Evolutionary conservation across 768 basidiomycete species (phyloP), one percentile per base, ranked within the genome.

Genomic region (Tulasnella sp.): DNA sequence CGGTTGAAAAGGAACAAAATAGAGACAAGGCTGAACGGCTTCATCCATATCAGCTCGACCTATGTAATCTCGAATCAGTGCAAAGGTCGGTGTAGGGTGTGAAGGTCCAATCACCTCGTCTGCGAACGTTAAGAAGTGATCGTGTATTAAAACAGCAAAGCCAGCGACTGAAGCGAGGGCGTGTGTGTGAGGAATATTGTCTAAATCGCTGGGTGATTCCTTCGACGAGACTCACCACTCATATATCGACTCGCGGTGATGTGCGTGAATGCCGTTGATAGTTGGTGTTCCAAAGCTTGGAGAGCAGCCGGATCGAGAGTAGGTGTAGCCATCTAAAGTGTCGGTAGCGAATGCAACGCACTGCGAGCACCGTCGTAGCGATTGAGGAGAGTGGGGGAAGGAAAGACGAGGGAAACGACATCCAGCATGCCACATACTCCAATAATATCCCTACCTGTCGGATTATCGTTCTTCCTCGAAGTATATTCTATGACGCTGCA

Each of bases 41-140:
- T 46, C 4, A 14, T 55, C 53, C 53, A 55, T 7, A 55, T 55
- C 17, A 55, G 42, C n/a, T 55, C 53, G 27, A 55, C 49, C 49
- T 50, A 34, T 31, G 27, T n/a, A 5, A 50, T 11, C 27, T n/a
- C n/a, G n/a, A n/a, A n/a, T n/a, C n/a, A n/a, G n/a, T n/a, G n/a
- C n/a, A n/a, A n/a, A n/a, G n/a, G n/a, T n/a, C 9, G 21, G 2
- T 2, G 2, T 12, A 15, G 11, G 17, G 25, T 31, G 29, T 12
- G 49, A 19, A 43, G 7, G 1, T 43, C 42, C 19, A 4, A 23
- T 34, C 14, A 50, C 53, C 39, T 55, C 53, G 53, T 48, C 39
- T 4, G 37, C 23, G 31, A 55, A 55, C 53, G 53, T 55, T 21
- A 45, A 29, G 23, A 55, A 41, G 43, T 55, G 53, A n/a, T 55